A percentile compares a stretch with the other conserved stretches of the same genome.
These are phyloP conservation scores for Ammopiptanthus mongolicus DNA, from an alignment of 306 rosid species.

Conservation along the genomic window DNA sequence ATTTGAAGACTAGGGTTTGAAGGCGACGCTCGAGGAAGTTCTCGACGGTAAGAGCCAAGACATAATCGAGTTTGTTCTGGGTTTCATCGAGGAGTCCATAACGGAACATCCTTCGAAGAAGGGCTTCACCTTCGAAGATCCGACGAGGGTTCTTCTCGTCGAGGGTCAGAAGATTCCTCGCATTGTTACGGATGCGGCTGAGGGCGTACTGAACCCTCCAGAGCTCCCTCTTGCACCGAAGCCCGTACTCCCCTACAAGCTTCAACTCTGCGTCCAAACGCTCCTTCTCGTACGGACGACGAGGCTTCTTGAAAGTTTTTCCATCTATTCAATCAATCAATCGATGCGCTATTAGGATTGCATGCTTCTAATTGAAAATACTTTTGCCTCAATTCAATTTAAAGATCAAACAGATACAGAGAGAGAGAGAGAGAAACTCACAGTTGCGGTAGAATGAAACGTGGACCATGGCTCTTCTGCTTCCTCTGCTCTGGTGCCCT, in stretches of 20 bases:
- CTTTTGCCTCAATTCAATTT: too few species aligned
- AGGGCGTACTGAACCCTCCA: conserved; percentile 70
- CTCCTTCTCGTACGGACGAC: conserved; percentile 74
- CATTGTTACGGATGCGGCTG: conserved; percentile 60
- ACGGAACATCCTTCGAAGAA: conserved; percentile 53
- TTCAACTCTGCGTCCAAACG: conserved; percentile 63
- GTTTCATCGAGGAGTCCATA: conserved; percentile 55
- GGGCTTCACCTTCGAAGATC: conserved; percentile 65
- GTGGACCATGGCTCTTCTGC: conserved; percentile 47
- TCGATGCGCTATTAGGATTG: too few species aligned
- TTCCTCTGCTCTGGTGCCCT: not conserved
- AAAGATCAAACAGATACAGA: not conserved
- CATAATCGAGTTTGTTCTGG: conserved; percentile 68
- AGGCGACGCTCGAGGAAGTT: conserved; percentile 68
- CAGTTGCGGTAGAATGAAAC: conserved; percentile 53
- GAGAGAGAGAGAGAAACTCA: conserved; percentile 5
- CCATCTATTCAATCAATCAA: conserved; percentile 41
- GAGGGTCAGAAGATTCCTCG: conserved; percentile 45
- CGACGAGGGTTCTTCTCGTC: conserved; percentile 70
- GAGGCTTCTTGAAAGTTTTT: conserved; percentile 71
- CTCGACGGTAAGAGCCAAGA: conserved; percentile 58
- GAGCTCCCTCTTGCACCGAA: conserved; percentile 60
- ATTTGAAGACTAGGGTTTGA: conserved; percentile 57
- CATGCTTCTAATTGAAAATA: too few species aligned
- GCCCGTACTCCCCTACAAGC: conserved; percentile 63